Evolutionary conservation across 2,329 filamentous ascomycete genomes (phyloP).

Genomic region (Fusarium sp.): DNA sequence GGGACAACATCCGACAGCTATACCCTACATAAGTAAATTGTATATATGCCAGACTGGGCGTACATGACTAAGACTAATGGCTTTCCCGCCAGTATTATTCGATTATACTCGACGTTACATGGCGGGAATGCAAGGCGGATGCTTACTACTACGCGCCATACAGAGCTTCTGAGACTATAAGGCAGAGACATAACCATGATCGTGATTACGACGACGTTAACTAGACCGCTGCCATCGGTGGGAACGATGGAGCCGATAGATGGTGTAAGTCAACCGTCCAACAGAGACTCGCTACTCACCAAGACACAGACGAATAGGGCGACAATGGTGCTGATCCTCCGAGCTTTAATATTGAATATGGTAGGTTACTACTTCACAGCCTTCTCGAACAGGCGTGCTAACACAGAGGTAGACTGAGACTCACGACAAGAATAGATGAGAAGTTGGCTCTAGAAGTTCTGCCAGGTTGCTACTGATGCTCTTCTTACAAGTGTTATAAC

Average conservation of each 20-base stretch:
- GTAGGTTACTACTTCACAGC: conserved; percentile 9
- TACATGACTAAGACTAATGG: too few relatives aligned
- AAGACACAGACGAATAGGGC: neutral
- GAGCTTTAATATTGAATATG: conserved; percentile 21
- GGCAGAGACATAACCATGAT: neutral
- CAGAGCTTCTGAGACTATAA: too few relatives aligned
- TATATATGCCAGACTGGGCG: too few relatives aligned
- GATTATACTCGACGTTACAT: too few relatives aligned
- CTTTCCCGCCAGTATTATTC: too few relatives aligned
- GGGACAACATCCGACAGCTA: too few relatives aligned
- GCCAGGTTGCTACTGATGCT: conserved; percentile 27
- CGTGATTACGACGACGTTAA: neutral
- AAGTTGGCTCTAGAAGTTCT: conserved; percentile 14
- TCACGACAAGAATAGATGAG: conserved; percentile 28
- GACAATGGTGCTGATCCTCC: neutral
- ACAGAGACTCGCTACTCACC: neutral
- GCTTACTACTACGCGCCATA: too few relatives aligned
- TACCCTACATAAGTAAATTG: too few relatives aligned
- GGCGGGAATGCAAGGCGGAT: too few relatives aligned
- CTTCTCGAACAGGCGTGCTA: neutral
- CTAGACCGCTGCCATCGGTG: neutral
- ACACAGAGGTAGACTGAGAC: conserved; percentile 11
- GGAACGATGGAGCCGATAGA: neutral
- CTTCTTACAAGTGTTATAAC: conserved; percentile 21
- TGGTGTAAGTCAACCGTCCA: too few relatives aligned